A percentile compares a stretch with the other conserved stretches of the same genome.
Conservation (phyloP, 441 rosid genomes). For the Jatropha multifida region DNA sequence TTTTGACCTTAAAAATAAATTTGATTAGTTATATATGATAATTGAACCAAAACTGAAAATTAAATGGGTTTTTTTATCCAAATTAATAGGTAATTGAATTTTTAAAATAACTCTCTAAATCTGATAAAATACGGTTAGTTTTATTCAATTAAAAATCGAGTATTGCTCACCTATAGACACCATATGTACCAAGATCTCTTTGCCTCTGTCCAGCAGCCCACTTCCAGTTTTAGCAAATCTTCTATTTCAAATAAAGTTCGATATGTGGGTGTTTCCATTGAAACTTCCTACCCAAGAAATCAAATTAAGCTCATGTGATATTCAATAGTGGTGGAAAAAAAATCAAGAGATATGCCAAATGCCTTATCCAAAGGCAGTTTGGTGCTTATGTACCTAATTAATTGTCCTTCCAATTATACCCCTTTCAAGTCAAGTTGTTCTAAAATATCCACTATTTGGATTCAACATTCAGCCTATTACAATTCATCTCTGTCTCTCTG, state of each 20-base stretch:
- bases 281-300: neutral
- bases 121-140: too few relatives aligned
- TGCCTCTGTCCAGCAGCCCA: neutral
- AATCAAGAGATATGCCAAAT: neutral
- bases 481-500: neutral
- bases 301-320: slow-evolving; percentile 12
- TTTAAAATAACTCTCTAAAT: too few relatives aligned
- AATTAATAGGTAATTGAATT: too few relatives aligned
- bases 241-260: neutral
- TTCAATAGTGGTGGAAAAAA: slow-evolving; percentile 14
- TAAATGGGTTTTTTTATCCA: too few relatives aligned
- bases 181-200: neutral
- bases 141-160: neutral
- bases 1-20: too few relatives aligned
- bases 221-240: neutral
- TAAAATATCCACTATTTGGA: slow-evolving; percentile 7
- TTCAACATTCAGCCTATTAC: slow-evolving; percentile 9
- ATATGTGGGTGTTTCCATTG: neutral
- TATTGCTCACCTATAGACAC: neutral
- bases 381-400: slow-evolving; percentile 34
- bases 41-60: too few relatives aligned
- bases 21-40: too few relatives aligned
- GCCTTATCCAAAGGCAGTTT: slow-evolving; percentile 10
- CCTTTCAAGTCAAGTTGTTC: slow-evolving; percentile 11
- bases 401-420: neutral